Percentiles rank a stretch among this genome's conserved stretches.
phyloP scores from a whole-genome alignment of 139 green algal species.

The Picochlorum costavermella region DNA sequence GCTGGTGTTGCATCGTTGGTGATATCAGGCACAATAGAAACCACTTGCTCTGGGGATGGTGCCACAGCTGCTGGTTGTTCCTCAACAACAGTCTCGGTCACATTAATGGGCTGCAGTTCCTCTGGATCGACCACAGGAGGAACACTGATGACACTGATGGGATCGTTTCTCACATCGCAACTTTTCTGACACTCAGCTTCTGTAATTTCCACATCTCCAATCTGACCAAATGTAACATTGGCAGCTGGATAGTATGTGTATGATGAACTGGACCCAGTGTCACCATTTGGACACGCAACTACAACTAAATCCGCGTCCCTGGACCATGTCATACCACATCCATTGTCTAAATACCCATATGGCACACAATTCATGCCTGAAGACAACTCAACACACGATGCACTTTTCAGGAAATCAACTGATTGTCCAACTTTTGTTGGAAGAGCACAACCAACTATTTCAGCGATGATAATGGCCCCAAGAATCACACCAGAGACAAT shows the following conservation, averaged over 20 bases:
- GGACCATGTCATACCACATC: constrained; percentile 5
- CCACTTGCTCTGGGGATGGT: no score
- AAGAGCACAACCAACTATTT: constrained; percentile 10
- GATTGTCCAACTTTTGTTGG: constrained; percentile 2
- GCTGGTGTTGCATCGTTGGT: no score
- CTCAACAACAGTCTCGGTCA: not conserved
- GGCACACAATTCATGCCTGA: constrained; percentile 18
- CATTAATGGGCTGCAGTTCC: not conserved
- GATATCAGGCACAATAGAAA: no score
- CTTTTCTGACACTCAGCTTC: not conserved
- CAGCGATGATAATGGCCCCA: not conserved
- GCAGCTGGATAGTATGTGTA: not conserved
- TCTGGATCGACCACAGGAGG: not conserved
- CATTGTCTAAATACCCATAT: not conserved
- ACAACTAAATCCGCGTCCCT: not conserved
- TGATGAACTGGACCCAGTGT: not conserved
- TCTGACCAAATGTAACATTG: not conserved
- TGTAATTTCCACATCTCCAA: not conserved
- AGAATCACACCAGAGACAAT: constrained; percentile 8
- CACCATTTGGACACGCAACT: not conserved
- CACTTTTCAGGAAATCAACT: constrained; percentile 3
- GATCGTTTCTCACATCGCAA: not conserved
- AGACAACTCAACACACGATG: constrained; percentile 15
- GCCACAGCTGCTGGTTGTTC: not conserved
- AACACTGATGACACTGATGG: not conserved